Evolutionary conservation across 2,329 filamentous ascomycete genomes (phyloP), one percentile per base, ranked within the genome.

Genomic region (Aspergillus chevalieri): DNA sequence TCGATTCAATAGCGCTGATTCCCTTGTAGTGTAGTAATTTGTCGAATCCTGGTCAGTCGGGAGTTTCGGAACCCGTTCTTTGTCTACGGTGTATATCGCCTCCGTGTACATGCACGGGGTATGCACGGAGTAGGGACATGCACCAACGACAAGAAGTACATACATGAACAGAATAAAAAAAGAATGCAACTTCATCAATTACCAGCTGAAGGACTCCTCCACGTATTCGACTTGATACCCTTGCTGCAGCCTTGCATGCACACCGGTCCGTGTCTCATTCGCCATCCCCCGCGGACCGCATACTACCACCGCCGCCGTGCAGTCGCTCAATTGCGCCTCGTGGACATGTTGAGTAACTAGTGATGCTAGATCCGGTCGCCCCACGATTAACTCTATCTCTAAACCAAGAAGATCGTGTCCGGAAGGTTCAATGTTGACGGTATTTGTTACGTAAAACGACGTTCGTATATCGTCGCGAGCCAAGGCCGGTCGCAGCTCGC

Each of bases 281-380:
- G 72, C 73, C 74, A 77, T 74, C 1, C 59, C 62, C 0, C 61
- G 60, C 2, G 74, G 75, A 1, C 75, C 75, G 52, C 74, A 77
- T 1, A 73, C 70, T 12, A 78, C 52, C 34, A 77, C 63, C 0
- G 67, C 72, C 1, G 66, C 58, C 0, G 61, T 62, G 8, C 47
- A 57, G 14, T 59, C 48, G 44, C 66, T 54, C 28, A 53, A 52
- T 26, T 57, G 56, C 6, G 64, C 62, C 39, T 65, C 62, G 8
- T 58, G 48, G 2, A 68, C 69, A 15, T 68, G 61, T 2, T 61
- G 57, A 2, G 65, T 51, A 1, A 77, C 63, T 1, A 64, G 53
- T 0, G 53, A 53, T 21, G 54, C 52, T 3, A 77, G 62, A 48
- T 74, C 53, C 2, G 74, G 75, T 15, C 74, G 62, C 4, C 69